phyloP scores from a whole-genome alignment of 2,329 filamentous ascomycete genomes.

The Colletotrichum filicis region DNA sequence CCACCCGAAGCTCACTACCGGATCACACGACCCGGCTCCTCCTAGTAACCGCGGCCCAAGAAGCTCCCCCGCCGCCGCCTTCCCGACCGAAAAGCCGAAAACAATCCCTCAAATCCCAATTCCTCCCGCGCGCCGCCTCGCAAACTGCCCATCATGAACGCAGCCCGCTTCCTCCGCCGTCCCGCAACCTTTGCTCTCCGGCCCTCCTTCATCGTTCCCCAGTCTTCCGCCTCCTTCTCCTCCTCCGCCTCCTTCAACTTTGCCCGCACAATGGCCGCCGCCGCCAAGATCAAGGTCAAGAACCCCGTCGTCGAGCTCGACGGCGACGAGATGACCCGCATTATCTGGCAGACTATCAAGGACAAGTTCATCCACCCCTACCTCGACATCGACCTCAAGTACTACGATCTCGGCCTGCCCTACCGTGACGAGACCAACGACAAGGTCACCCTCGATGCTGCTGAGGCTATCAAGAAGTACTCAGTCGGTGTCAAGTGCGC shows the following conservation, averaged over 20 bases:
- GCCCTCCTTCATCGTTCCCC: conserved; percentile 24
- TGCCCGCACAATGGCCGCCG: conserved; percentile 63
- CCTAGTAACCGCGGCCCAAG: conserved; percentile 20
- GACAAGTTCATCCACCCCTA: conserved; percentile 98
- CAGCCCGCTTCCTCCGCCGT: conserved; percentile 34
- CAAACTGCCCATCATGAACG: conserved; percentile 30
- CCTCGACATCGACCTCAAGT: conserved; percentile 97
- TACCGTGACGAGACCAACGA: conserved; percentile 98
- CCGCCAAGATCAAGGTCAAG: conserved; percentile 96
- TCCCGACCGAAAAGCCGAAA: conserved; percentile 31
- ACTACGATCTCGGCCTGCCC: conserved; percentile 93
- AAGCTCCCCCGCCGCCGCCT: background rate
- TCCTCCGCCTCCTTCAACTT: conserved; percentile 35
- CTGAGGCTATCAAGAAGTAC: conserved; percentile 99
- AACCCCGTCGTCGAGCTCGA: conserved; percentile 98
- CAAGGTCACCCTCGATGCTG: conserved; percentile 93
- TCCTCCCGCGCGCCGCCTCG: background rate
- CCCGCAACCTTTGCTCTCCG: conserved; percentile 27
- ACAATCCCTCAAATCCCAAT: background rate
- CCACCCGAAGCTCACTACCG: conserved; percentile 22
- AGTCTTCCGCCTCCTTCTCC: conserved; percentile 13
- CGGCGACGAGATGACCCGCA: conserved; percentile 95
- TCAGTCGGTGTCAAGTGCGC: conserved; percentile 99
- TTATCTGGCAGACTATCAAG: conserved; percentile 99
- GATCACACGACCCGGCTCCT: conserved; percentile 19